A percentile compares a stretch with the other conserved stretches of the same genome.
These are phyloP conservation scores for Aspergillus persii DNA, from an alignment of 2,329 filamentous ascomycete genomes.

Conservation along the genomic window DNA sequence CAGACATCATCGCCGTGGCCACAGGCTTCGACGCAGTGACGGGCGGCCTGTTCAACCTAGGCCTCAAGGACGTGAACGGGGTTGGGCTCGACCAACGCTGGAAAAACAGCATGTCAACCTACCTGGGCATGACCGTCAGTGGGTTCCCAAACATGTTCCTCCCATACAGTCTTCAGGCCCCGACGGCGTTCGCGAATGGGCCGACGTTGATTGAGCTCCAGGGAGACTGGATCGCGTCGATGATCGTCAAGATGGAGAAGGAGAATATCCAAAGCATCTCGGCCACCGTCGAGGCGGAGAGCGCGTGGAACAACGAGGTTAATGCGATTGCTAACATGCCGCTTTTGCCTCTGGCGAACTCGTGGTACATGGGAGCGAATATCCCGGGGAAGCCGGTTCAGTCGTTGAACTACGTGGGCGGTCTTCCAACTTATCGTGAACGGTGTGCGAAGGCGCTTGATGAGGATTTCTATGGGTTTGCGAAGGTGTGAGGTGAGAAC, in stretches of 20 bases:
- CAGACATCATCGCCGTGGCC: conserved; percentile 16
- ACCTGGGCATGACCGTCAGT: conserved; percentile 41
- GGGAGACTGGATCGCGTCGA: conserved; percentile 26
- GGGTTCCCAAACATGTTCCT: conserved; percentile 49
- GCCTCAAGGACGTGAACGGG: conserved; percentile 13
- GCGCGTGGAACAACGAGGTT: conserved; percentile 18
- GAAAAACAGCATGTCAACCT: conserved; percentile 14
- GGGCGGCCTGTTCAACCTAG: conserved; percentile 12
- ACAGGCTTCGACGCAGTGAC: conserved; percentile 17
- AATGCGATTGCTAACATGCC: conserved; percentile 10
- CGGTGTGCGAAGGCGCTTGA: too few relatives aligned
- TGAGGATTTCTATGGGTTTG: too few relatives aligned
- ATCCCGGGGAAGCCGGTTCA: conserved; percentile 22
- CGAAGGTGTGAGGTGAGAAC: too few relatives aligned
- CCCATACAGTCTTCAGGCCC: conserved; percentile 39
- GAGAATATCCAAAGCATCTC: conserved; percentile 8
- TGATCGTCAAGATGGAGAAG: conserved; percentile 16
- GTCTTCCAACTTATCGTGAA: background rate
- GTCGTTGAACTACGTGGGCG: conserved; percentile 11
- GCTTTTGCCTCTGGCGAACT: conserved; percentile 19
- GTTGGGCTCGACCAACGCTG: conserved; percentile 14
- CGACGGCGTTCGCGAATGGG: conserved; percentile 33
- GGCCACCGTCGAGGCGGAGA: conserved; percentile 10
- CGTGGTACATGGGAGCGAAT: conserved; percentile 26
- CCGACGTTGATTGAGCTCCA: conserved; percentile 38